Base-by-base conservation (phyloP, 345 rosid genomes). In the Carallia brachiata region DNA sequence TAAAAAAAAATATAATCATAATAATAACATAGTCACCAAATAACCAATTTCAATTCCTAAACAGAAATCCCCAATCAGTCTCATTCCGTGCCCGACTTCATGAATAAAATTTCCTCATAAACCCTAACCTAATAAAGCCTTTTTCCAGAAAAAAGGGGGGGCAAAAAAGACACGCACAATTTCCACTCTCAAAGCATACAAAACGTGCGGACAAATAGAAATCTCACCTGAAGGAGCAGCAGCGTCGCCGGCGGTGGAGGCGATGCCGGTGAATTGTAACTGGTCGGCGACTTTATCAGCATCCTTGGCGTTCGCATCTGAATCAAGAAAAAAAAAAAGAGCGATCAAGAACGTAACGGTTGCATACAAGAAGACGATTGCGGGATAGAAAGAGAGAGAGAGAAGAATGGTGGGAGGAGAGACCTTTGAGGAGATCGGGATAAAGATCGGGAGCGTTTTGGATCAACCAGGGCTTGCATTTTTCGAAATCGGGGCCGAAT, bases 401-500 rank as follows among this genome's bases (percentile, higher is more conserved):
- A 36, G 36, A 57, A 8, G 13, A 7, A 2, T 0, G 4, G 30
- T 36, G 40, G 12, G 27, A 15, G 18, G 60, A 28, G 36, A 18
- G 15, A 87, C 98, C 98, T 86, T 82, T 86, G 69, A 88, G 68
- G 65, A 94, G 93, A 91, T 94, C 86, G 40, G 98, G 97, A 63
- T 91, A 94, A 71, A 94, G 85, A 34, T 86, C 84, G 6, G 96
- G 90, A 15, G 96, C 97, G 87, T 94, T 86, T 32, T 77, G 78
- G 68, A 90, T 56, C 74, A 94, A 81, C 98, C 98, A 94, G 0
- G 98, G 97, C 77, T 94, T 94, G 72, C 97, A 94, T 81, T 86
- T 90, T 18, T 68, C 92, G 80, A 94, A 94, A 82, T 94, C 90
- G 62, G 98, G 89, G 18, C 97, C 92, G 75, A 88, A 94, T 73